These are phyloP conservation scores for Leishmania arabica DNA, from an alignment of 208 protist genomes.

Conservation along the genomic window DNA sequence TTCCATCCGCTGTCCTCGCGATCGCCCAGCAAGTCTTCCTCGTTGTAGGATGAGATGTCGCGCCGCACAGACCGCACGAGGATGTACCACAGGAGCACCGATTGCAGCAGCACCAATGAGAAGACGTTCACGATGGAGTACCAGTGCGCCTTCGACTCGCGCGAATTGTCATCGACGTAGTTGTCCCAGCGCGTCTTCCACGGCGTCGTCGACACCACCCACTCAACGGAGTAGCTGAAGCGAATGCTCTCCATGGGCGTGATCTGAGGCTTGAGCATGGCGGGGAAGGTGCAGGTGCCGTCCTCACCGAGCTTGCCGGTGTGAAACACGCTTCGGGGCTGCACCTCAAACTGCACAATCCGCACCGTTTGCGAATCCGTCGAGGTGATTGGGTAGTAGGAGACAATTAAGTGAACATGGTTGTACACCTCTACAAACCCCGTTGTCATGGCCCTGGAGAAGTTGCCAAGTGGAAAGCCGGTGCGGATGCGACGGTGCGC, in stretches of 20 bases:
- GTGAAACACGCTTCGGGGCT: conserved; percentile 38
- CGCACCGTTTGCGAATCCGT: conserved; percentile 6
- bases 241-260: conserved; percentile 17
- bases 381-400: conserved; percentile 37
- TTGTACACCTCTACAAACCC: conserved; percentile 47
- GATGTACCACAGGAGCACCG: conserved; percentile 94
- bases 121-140: conserved; percentile 96
- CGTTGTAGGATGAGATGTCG: conserved; percentile 93
- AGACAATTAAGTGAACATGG: conserved; percentile 56
- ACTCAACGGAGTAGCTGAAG: conserved; percentile 71
- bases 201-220: conserved; percentile 48
- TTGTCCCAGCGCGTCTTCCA: conserved; percentile 96
- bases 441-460: neutral
- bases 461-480: conserved; percentile 17
- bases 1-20: conserved; percentile 94
- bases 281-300: neutral
- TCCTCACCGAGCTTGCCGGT: neutral
- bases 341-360: conserved; percentile 55
- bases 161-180: conserved; percentile 73
- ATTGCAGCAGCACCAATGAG: conserved; percentile 94
- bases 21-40: conserved; percentile 55
- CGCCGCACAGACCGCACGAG: conserved; percentile 91
- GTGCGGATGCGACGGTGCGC: conserved; percentile 10
- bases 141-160: conserved; percentile 89
- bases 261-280: neutral